Conservation (phyloP, 805 yeast species). For the Metschnikowia aberdeeniae region DNA sequence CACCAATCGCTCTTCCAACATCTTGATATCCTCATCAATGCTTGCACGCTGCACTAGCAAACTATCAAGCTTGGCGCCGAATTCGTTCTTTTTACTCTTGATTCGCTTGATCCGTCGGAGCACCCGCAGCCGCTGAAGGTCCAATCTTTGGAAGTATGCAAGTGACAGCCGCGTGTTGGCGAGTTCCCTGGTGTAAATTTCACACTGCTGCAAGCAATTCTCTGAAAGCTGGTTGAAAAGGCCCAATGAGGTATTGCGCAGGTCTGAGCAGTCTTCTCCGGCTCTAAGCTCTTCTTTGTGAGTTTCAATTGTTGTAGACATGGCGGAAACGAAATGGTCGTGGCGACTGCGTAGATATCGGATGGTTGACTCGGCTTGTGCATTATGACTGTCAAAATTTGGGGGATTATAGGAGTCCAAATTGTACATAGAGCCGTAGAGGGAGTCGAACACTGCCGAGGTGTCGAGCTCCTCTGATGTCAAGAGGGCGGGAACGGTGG, state of each 20-base stretch:
- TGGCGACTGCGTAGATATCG: slow-evolving; percentile 4
- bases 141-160: slow-evolving; percentile 38
- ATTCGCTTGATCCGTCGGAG: slow-evolving; percentile 34
- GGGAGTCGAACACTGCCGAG: neutral
- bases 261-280: slow-evolving; percentile 12
- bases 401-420: neutral
- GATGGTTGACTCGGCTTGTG: slow-evolving; percentile 1
- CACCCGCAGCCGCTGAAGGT: slow-evolving; percentile 30
- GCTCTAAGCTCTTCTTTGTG: slow-evolving; percentile 7
- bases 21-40: slow-evolving; percentile 36
- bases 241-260: slow-evolving; percentile 1
- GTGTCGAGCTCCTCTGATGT: neutral
- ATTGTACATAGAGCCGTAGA: neutral
- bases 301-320: slow-evolving; percentile 3
- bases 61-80: slow-evolving; percentile 38
- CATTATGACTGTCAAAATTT: neutral
- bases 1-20: slow-evolving; percentile 33
- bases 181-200: slow-evolving; percentile 41
- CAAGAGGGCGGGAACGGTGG: slow-evolving; percentile 1
- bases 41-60: slow-evolving; percentile 30
- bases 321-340: slow-evolving; percentile 4
- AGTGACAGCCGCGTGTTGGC: slow-evolving; percentile 23
- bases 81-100: slow-evolving; percentile 35
- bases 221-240: slow-evolving; percentile 31
- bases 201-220: slow-evolving; percentile 41